Base-by-base conservation (phyloP, 805 yeast species). In the Kodamaea kakaduensis region DNA sequence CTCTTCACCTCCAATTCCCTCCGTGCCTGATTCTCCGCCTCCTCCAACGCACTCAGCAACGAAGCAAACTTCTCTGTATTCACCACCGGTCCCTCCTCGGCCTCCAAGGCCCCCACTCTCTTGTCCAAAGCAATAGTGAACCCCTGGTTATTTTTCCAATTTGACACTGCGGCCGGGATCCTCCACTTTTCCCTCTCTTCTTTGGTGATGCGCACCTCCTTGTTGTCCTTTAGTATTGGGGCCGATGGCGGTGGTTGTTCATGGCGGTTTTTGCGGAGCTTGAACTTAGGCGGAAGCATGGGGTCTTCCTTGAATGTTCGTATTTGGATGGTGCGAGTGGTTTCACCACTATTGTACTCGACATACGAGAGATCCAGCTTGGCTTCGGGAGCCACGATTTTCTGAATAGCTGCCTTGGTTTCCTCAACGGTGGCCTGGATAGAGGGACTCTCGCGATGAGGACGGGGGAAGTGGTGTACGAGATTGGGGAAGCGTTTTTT, bases 101-200 rank as follows among this genome's bases (percentile, higher is more conserved):
- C 23, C 19, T 26, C 29, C 10, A 16, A 16, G 15, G 37, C 23
- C 15, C 29, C 29, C 37, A 85, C 64, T 40, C 97, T 67, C 50
- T 83, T 84, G 36, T 88, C 95, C 25, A 89, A 58, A 1, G 83
- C 78, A 29, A 89, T 80, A 1, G 95, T 78, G 52, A 78, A 86
- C 1, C 97, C 97, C 47, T 84, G 83, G 12, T 89, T 85, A 56
- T 93, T 93, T 57, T 88, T 89, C 97, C 97, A 93, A 56, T 86
- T 87, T 1, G 97, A 90, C 0, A 90, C 75, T 1, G 94, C 86
- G 0, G 95, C 80, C 0, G 97, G 97, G 19, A 93, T 87, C 31
- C 73, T 71, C 96, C 97, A 90, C 42, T 75, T 71, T 17, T 74
- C 77, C 44, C 78, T 84, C 35, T 88, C 95, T 45, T 81, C 85